Conservation (phyloP, 2,329 filamentous ascomycete genomes). For the Colletotrichum sidae region DNA sequence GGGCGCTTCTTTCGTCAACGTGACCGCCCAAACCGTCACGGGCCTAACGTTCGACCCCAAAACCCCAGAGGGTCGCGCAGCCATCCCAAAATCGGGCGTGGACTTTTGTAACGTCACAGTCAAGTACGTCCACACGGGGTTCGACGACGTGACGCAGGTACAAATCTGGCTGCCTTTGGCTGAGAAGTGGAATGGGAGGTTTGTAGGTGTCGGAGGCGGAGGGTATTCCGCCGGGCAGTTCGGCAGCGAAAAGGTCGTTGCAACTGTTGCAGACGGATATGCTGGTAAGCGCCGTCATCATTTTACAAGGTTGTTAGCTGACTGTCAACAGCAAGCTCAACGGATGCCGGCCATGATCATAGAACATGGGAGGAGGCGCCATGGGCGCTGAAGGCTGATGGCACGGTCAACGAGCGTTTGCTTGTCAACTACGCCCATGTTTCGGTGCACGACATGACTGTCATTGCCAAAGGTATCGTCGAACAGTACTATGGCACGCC, state of each 20-base stretch:
- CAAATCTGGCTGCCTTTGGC: slow-evolving; percentile 42
- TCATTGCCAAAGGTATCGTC: slow-evolving; percentile 60
- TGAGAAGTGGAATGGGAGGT: slow-evolving; percentile 45
- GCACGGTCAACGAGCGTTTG: slow-evolving; percentile 33
- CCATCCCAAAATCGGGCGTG: slow-evolving; percentile 32
- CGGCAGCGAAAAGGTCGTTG: slow-evolving; percentile 29
- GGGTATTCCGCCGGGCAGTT: slow-evolving; percentile 44
- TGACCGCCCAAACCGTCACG: slow-evolving; percentile 20
- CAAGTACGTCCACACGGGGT: slow-evolving; percentile 42
- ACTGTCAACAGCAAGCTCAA: slow-evolving; percentile 19
- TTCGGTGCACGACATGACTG: slow-evolving; percentile 46
- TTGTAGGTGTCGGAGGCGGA: slow-evolving; percentile 47
- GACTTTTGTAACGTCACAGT: slow-evolving; percentile 43
- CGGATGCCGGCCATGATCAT: slow-evolving; percentile 30
- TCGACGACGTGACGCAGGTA: slow-evolving; percentile 42
- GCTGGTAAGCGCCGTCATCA: slow-evolving; percentile 20
- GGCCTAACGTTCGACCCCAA: slow-evolving; percentile 15
- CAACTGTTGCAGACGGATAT: slow-evolving; percentile 30
- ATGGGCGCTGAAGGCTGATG: slow-evolving; percentile 39
- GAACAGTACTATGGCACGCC: slow-evolving; percentile 59
- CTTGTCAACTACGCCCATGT: slow-evolving; percentile 32
- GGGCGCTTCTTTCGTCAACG: slow-evolving; percentile 14
- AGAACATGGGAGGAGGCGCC: slow-evolving; percentile 25
- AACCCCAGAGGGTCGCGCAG: slow-evolving; percentile 33
- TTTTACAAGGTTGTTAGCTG: not conserved